Evolutionary conservation across 306 rosid species (phyloP).

Genomic region (Pyrus pyrifolia): DNA sequence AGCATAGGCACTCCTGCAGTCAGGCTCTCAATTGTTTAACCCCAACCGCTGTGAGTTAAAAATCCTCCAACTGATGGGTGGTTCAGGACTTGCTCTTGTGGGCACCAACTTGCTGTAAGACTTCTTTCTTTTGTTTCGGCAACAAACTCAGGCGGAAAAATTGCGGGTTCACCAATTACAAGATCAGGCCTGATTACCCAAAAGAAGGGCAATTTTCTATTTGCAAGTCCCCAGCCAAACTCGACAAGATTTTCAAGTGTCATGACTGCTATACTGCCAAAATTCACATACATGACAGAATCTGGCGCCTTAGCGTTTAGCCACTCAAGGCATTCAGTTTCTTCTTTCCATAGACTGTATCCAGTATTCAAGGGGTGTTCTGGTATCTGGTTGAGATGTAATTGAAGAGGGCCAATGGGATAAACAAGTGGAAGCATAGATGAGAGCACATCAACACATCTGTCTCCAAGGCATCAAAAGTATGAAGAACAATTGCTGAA

Average conservation of each 20-base stretch:
- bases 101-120: background rate
- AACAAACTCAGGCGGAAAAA: background rate
- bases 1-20: constrained; percentile 9
- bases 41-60: background rate
- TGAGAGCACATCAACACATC: background rate
- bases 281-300: background rate
- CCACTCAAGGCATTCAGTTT: background rate
- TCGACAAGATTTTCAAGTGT: background rate
- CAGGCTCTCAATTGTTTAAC: background rate
- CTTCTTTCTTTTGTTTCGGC: background rate
- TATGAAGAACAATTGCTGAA: background rate
- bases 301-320: background rate
- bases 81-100: background rate
- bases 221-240: constrained; percentile 2
- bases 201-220: background rate
- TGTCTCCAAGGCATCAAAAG: background rate
- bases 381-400: background rate
- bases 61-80: background rate
- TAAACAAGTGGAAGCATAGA: background rate
- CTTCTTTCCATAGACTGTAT: constrained; percentile 2
- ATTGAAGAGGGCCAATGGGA: background rate
- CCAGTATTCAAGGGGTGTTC: background rate
- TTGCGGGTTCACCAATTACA: background rate
- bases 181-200: constrained; percentile 2
- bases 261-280: background rate